Conservation (phyloP, 2,329 filamentous ascomycete genomes). For the Paraconiothyrium brasiliense region DNA sequence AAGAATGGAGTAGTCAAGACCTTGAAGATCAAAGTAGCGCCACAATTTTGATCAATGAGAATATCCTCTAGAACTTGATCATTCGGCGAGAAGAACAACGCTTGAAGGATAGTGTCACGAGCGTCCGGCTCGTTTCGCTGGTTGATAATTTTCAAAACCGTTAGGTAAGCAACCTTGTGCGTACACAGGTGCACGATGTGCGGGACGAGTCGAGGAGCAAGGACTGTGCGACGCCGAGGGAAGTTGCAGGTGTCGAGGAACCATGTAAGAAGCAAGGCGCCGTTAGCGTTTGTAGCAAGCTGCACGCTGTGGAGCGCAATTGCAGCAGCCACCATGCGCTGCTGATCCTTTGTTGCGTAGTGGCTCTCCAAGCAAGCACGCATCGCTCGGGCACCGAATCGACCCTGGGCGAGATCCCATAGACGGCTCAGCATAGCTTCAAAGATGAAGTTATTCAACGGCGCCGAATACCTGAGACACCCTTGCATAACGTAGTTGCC, state of each 20-base stretch:
- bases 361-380: constrained; percentile 96
- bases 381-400: constrained; percentile 96
- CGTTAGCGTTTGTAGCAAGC: constrained; percentile 94
- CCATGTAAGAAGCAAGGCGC: constrained; percentile 93
- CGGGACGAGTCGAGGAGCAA: constrained; percentile 90
- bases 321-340: constrained; percentile 90
- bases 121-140: constrained; percentile 95
- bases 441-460: constrained; percentile 96
- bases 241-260: constrained; percentile 98
- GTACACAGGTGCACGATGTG: constrained; percentile 96
- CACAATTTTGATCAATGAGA: constrained; percentile 87
- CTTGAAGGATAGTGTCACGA: constrained; percentile 86
- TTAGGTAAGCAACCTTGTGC: constrained; percentile 97
- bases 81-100: constrained; percentile 89
- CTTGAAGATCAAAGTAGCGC: constrained; percentile 97
- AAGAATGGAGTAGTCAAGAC: constrained; percentile 97
- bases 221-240: constrained; percentile 86
- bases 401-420: constrained; percentile 92
- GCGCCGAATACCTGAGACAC: constrained; percentile 88
- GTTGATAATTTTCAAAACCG: constrained; percentile 97
- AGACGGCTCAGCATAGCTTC: constrained; percentile 94
- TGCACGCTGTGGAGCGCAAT: constrained; percentile 98
- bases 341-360: constrained; percentile 92
- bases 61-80: constrained; percentile 91
- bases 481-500: constrained; percentile 98